Base-by-base conservation (phyloP, 805 yeast genomes). In the Kodamaea nitidulidarum region DNA sequence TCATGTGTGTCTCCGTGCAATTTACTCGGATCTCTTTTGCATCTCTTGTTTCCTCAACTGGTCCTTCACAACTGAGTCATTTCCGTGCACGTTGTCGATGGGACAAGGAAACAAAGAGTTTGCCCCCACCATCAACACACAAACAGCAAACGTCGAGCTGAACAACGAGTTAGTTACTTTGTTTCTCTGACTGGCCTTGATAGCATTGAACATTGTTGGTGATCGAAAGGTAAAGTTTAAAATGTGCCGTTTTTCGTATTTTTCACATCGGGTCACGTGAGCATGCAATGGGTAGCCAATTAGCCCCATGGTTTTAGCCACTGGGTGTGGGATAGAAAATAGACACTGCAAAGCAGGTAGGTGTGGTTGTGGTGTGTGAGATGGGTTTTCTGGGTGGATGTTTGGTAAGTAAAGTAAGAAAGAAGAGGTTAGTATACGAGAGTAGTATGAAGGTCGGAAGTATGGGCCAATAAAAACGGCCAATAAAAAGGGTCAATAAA, bases 81-180 rank as follows among this genome's bases (percentile, higher is more conserved):
- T 68, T 9, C 67, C 66, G 41, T 65, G 66, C 4, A 62, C 63
- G 34, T 51, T 50, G 46, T 68, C 73, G 7, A 68, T 61, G 4
- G 74, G 74, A 50, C 74, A 68, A 16, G 73, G 73, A 18, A 68
- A 48, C 15, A 68, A 40, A 1, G 80, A 76, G 40, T 78, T 81
- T 11, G 81, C 80, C 12, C 83, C 75, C 4, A 69, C 74, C 36
- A 69, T 43, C 38, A 60, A 53, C 42, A 84, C 75, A 26, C 90
- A 83, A 20, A 84, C 77, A n/a, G 82, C 71, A 46, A 83, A 83
- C 0, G 93, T 83, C 14, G 88, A 78, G 16, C 82, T 76, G 60
- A 84, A 84, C 43, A 84, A 65, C 10, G 86, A 80, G 35, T 75
- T 72, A 15, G 88, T 81, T 37, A 83, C 63, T 45, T 65, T 65